Conservation (phyloP, 345 rosid species). For the Arabidopsis arenosa region DNA sequence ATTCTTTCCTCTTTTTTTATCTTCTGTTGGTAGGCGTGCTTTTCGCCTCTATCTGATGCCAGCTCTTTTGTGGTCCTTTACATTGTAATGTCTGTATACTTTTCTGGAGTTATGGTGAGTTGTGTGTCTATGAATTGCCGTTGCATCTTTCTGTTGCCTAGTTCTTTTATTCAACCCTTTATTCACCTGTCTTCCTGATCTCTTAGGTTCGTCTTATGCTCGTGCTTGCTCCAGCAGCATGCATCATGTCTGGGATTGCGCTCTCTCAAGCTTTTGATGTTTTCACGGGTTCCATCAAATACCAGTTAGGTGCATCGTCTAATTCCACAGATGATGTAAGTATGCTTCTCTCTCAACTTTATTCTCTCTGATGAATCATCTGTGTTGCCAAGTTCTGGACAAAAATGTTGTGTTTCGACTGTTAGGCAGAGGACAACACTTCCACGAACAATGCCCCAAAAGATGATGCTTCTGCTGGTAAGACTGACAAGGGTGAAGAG, state of each 20-base stretch:
- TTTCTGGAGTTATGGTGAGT: conserved; percentile 99
- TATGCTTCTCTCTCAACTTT: conserved; percentile 33
- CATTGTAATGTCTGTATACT: conserved; percentile 92
- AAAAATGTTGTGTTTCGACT: conserved; percentile 44
- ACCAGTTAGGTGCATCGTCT: conserved; percentile 67
- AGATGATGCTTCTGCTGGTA: conserved; percentile 49
- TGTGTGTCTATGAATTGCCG: background rate
- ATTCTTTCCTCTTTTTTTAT: conserved; percentile 29
- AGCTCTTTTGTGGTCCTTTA: conserved; percentile 93
- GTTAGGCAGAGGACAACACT: conserved; percentile 68
- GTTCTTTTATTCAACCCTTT: conserved; percentile 24
- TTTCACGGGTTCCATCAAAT: conserved; percentile 88
- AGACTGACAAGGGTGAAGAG: conserved; percentile 59
- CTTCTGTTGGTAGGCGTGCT: conserved; percentile 83
- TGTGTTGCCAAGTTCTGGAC: conserved; percentile 35
- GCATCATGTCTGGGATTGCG: conserved; percentile 98
- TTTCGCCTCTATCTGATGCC: conserved; percentile 94
- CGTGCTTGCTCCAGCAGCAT: conserved; percentile 99
- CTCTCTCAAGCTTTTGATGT: conserved; percentile 96
- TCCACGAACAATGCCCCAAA: conserved; percentile 46
- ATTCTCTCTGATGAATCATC: conserved; percentile 20
- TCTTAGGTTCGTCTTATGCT: conserved; percentile 98
- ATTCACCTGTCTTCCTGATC: conserved; percentile 29
- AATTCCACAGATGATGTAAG: conserved; percentile 64
- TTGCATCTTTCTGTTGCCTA: conserved; percentile 22